Evolutionary conservation across 1,139 yeast genomes (phyloP), one percentile per base, ranked within the genome.

Genomic region (Saccharomycopsis crataegensis): DNA sequence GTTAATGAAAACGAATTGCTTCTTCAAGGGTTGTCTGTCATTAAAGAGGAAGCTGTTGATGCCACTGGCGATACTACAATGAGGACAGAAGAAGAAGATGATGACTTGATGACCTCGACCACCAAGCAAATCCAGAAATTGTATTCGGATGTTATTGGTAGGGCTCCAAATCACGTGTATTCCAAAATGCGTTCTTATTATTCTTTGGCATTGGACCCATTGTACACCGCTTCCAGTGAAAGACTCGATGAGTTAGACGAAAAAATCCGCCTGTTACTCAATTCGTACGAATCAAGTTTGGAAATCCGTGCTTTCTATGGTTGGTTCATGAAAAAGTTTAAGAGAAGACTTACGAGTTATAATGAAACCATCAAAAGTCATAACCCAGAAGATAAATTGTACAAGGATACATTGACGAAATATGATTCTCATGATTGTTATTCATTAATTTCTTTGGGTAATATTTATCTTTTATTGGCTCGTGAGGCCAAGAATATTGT

Each of bases 221-320:
- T 69, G 1, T 66, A 67, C 56, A 52, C 65, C 49, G 61, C 68
- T 1, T 70, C 67, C 34, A 65, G 67, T 22, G 64, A 66, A 9
- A 64, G 73, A 38, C 71, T 75, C 44, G 75, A 71, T 52, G 78
- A 78, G 59, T 69, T 80, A 14, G 76, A 75, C 43, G 62, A 70
- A 3, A 84, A 82, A 56, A 73, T 88, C 56, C 77, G 78, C 51
- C 65, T 71, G 5, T 68, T 93, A 8, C 68, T 90, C 54, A 68
- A 71, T 2, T 68, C 75, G 40, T 76, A 81, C 60, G 77, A 81
- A 1, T 78, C 82, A 16, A 80, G 89, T 64, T 70, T 89, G 58
- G 96, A 91, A 65, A 82, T 88, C 2, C 81, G 99, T 58, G 87
- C 99, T 0, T 84, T 93, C 61, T 88, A 86, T 67, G 95, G 96